Base-by-base conservation (phyloP, 1,284 basidiomycete genomes). In the Ustilago lituana region DNA sequence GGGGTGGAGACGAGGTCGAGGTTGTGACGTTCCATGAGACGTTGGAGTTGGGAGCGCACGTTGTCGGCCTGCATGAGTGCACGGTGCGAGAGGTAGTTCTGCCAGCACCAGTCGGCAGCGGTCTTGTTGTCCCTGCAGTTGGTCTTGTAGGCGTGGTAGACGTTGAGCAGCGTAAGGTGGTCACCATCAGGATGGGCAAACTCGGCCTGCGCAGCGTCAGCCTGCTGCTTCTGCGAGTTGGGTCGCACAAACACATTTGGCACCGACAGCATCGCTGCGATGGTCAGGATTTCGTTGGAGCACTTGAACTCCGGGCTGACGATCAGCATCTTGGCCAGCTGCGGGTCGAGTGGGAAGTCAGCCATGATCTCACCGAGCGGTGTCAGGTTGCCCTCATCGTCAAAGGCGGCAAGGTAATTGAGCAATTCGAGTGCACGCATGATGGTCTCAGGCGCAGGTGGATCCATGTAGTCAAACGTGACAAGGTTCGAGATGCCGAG, bases 401-500 rank as follows among this genome's bases (percentile, higher is more conserved):
- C 93, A 62, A 98, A 86, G 0, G 94, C 95, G 4, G 89, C 88
- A 24, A 98, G 86, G 83, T 91, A 96, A 61, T 98, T 96, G 51
- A 99, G 86, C 53, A 98, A 84, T 83, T 98, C 96, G 48, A 99
- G 85, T 3, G 95, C 96, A 58, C 96, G 90, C 94, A 98, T 98
- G 55, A 98, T 88, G 3, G 94, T 97, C 82, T 98, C 96, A 4
- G 95, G 95, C 5, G 96, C 95, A 0, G 75, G 74, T 3, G 72
- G 77, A 50, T 77, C 73, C 86, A 98, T 93, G 78, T 96, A 98
- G 83, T 98, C 95, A 47, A 79, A 82, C 7, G 73, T 91, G 80
- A 94, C 83, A 43, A 84, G 66, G 63, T 85, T 84, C 64, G 83
- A 80, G 45, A 85, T 88, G 48, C 95, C 95, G 8, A 97, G 87